Evolutionary conservation across 805 yeast genomes (phyloP).

Genomic region (Pichia gijzeniarum): DNA sequence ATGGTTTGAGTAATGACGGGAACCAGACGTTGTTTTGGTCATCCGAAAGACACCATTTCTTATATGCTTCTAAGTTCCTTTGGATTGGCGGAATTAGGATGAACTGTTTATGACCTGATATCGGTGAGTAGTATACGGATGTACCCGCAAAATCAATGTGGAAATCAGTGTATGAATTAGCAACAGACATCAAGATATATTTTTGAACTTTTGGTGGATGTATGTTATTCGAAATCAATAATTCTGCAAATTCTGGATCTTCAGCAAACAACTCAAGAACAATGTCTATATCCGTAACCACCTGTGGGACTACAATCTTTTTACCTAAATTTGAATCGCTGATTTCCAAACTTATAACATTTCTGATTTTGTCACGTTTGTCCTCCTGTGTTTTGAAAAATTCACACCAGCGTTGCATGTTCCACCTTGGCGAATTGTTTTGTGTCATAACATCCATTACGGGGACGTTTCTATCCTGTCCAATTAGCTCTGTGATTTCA

Average conservation of each 20-base stretch:
- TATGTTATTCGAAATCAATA: conserved; percentile 7
- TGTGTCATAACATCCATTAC: conserved; percentile 90
- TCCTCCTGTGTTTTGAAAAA: conserved; percentile 46
- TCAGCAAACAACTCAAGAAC: conserved; percentile 59
- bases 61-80: conserved; percentile 53
- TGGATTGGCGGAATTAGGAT: conserved; percentile 74
- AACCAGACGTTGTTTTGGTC: conserved; percentile 61
- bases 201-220: conserved; percentile 57
- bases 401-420: conserved; percentile 63
- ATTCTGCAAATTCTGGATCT: not conserved
- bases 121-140: conserved; percentile 79
- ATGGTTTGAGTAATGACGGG: conserved; percentile 39
- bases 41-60: conserved; percentile 64
- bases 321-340: conserved; percentile 47
- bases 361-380: conserved; percentile 59
- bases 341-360: conserved; percentile 78
- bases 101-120: conserved; percentile 70
- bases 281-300: conserved; percentile 61
- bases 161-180: conserved; percentile 77
- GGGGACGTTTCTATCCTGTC: conserved; percentile 57
- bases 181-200: conserved; percentile 82
- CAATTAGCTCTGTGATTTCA: conserved; percentile 51
- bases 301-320: conserved; percentile 52
- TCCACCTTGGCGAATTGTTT: conserved; percentile 62
- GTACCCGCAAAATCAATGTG: conserved; percentile 93